phyloP scores from a whole-genome alignment of 108 stramenopile genomes.

The Stephanodiscus triporus region DNA sequence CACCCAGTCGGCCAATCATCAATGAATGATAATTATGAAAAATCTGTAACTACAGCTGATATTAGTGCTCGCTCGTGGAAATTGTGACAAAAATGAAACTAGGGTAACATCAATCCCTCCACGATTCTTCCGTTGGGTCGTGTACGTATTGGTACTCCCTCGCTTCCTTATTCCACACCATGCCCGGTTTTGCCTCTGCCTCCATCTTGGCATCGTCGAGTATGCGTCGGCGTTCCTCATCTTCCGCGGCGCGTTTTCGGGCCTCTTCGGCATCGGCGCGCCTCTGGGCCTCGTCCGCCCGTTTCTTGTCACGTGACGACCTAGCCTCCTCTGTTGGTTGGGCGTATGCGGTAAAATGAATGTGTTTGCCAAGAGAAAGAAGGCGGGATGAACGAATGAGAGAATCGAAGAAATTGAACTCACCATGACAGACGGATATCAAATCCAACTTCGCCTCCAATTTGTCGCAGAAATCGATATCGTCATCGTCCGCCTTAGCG shows the following conservation, averaged over 20 bases:
- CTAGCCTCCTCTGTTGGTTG: conserved; percentile 46
- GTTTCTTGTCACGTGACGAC: conserved; percentile 52
- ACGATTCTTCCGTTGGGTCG: conserved; percentile 77
- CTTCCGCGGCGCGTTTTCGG: conserved; percentile 37
- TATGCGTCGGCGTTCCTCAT: conserved; percentile 56
- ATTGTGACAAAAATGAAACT: background rate
- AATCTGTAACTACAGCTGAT: too few species aligned
- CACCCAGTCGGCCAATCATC: too few species aligned
- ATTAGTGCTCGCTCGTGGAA: background rate
- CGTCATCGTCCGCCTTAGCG: conserved; percentile 74
- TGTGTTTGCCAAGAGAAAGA: background rate
- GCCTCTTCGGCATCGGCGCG: conserved; percentile 43
- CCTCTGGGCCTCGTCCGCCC: conserved; percentile 43
- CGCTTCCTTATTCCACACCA: conserved; percentile 83
- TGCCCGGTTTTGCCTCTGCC: conserved; percentile 75
- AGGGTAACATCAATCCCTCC: conserved; percentile 64
- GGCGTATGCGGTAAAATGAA: background rate
- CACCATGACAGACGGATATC: conserved; percentile 55
- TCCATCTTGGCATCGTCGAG: conserved; percentile 67
- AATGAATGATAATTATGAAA: too few species aligned
- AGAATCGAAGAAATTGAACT: conserved; percentile 7
- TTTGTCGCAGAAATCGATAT: conserved; percentile 60
- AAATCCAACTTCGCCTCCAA: conserved; percentile 55
- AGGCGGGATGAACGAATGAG: background rate
- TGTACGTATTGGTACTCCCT: conserved; percentile 82